Evolutionary conservation across 2,329 filamentous ascomycete species (phyloP).

Genomic region (Teratosphaeria pseudoeucalypti): DNA sequence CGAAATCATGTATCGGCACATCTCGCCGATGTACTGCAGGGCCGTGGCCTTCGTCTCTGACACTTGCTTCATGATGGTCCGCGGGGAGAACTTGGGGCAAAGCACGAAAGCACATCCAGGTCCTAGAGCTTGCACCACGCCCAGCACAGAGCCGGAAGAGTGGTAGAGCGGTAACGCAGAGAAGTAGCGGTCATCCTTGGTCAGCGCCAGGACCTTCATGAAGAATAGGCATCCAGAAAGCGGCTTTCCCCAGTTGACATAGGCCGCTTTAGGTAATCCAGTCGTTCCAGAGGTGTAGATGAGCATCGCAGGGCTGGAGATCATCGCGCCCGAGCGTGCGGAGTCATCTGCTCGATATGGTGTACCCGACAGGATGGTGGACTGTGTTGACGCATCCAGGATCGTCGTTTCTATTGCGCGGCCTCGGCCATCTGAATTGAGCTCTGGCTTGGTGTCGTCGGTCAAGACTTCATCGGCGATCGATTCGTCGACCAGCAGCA

Average conservation of each 20-base stretch:
- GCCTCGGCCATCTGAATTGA: slow-evolving; percentile 36
- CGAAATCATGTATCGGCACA: slow-evolving; percentile 68
- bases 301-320: slow-evolving; percentile 53
- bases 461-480: slow-evolving; percentile 44
- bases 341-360: slow-evolving; percentile 23
- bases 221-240: slow-evolving; percentile 16
- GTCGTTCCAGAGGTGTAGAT: slow-evolving; percentile 46
- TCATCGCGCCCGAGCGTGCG: slow-evolving; percentile 18
- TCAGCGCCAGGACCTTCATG: slow-evolving; percentile 46
- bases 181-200: slow-evolving; percentile 70
- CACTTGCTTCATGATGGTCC: slow-evolving; percentile 66
- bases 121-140: slow-evolving; percentile 45
- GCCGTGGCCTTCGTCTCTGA: slow-evolving; percentile 60
- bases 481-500: slow-evolving; percentile 59
- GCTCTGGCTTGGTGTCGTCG: slow-evolving; percentile 39
- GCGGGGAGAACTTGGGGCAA: slow-evolving; percentile 67
- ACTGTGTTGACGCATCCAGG: slow-evolving; percentile 51
- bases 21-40: slow-evolving; percentile 84
- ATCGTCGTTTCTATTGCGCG: slow-evolving; percentile 48
- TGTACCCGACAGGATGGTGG: slow-evolving; percentile 27
- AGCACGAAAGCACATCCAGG: slow-evolving; percentile 58
- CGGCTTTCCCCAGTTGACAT: slow-evolving; percentile 26
- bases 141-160: slow-evolving; percentile 63
- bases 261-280: slow-evolving; percentile 58
- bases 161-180: slow-evolving; percentile 86